Evolutionary conservation across 352 stramenopile genomes (phyloP), one percentile per base, ranked within the genome.

Genomic region (Globisporangium emineosum): DNA sequence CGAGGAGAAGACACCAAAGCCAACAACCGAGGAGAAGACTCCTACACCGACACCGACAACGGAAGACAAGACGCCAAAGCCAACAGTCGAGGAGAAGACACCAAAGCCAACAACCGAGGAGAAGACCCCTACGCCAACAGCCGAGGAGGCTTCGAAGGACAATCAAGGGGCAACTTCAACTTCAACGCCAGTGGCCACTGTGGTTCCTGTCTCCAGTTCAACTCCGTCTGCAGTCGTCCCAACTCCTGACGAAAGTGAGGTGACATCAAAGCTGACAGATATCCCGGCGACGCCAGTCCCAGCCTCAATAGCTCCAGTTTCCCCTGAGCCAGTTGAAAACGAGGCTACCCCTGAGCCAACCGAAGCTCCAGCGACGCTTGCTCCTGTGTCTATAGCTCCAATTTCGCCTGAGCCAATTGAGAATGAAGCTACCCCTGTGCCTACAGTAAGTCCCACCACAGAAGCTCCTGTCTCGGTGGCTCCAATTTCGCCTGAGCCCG

Each of bases 1-100:
- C 3, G 21, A 40, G 5, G 33, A 40, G 33, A 40, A 40, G 33
- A 40, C 59, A 2, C 17, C 57, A 6, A 33, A 45, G 4, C 5
- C 42, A 7, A 27, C 45, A 29, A 60, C 60, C 1, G 19, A 49
- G 19, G 56, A 43, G n/a, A 49, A 37, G 8, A 66, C 51, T 3
- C 50, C 50, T 23, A 23, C 23, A 2, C 50, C 50, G 19, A 52
- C 57, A 2, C 40, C 40, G 40, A 19, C 33, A 13, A 37, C 33
- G 8, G 33, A 37, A 3, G 33, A 15, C 8, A 12, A 37, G 15
- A 47, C 42, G 17, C 15, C 42, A 12, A 49, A 49, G 42, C 43
- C 43, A 5, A 47, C 40, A 10, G 9, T n/a, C 3, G 21, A 40
- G 5, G 33, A 40, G 33, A 40, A 40, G 33, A 40, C 59, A 2